phyloP scores from a whole-genome alignment of 352 stramenopile genomes.

The Pythium myriotylum region DNA sequence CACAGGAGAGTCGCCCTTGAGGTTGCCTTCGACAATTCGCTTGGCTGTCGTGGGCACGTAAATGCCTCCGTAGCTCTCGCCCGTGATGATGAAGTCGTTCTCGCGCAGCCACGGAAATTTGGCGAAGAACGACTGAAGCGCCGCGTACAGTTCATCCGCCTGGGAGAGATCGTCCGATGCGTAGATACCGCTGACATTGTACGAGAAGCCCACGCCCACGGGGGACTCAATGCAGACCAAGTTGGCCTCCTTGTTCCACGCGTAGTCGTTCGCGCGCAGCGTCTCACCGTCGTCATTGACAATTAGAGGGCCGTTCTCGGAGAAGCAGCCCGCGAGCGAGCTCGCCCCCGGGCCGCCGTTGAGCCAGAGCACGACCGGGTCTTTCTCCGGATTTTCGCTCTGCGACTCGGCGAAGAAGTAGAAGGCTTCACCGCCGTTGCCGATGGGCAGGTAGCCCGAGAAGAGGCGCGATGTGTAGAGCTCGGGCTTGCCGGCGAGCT shows the following conservation, averaged over 20 bases:
- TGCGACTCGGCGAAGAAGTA: constrained; percentile 76
- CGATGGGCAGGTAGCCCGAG: constrained; percentile 57
- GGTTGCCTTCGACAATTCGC: constrained; percentile 58
- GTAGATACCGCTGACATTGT: constrained; percentile 68
- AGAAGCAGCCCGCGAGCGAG: constrained; percentile 63
- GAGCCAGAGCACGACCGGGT: constrained; percentile 71
- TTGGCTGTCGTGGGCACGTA: constrained; percentile 72
- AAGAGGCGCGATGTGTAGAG: constrained; percentile 57
- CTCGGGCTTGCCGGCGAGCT: constrained; percentile 42
- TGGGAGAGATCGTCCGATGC: constrained; percentile 70
- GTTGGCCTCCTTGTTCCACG: constrained; percentile 63
- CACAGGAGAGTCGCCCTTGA: constrained; percentile 16
- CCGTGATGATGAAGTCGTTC: constrained; percentile 85
- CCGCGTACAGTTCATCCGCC: constrained; percentile 73
- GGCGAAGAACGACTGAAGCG: constrained; percentile 83
- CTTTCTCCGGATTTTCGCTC: constrained; percentile 33
- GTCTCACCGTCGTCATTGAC: constrained; percentile 53
- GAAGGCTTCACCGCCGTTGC: constrained; percentile 62
- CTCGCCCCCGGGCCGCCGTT: constrained; percentile 66
- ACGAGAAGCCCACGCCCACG: constrained; percentile 67
- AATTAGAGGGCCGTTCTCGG: constrained; percentile 72
- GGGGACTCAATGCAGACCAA: constrained; percentile 68
- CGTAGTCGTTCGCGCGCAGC: constrained; percentile 49
- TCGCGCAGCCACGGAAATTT: constrained; percentile 82
- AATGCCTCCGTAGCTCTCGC: constrained; percentile 79